Percentiles rank a stretch among this genome's conserved stretches.
Conservation (phyloP, 23 red algal species). For the Agarophyton chilense region DNA sequence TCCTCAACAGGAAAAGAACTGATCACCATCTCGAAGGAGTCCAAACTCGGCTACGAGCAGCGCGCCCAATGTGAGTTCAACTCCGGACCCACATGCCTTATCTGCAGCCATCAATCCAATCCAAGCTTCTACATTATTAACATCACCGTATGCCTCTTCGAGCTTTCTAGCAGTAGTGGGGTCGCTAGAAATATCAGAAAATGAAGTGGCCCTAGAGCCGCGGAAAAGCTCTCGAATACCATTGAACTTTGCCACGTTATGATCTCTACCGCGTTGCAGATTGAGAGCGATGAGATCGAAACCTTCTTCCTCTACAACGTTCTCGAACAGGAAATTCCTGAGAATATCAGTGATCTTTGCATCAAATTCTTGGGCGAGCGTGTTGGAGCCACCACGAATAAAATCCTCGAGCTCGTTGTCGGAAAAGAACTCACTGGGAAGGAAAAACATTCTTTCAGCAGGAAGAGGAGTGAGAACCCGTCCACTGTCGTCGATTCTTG, state of each 20-base stretch:
- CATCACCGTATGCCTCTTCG: constrained; percentile 25
- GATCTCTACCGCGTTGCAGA: constrained; percentile 51
- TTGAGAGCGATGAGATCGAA: constrained; percentile 68
- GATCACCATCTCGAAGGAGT: constrained; percentile 54
- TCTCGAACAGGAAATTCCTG: constrained; percentile 66
- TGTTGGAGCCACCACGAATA: constrained; percentile 12
- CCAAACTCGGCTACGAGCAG: constrained; percentile 20
- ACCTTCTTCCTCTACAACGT: constrained; percentile 43
- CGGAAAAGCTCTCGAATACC: constrained; percentile 11
- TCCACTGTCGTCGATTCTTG: neutral
- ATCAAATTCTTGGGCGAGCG: constrained; percentile 63
- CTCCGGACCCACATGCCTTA: neutral
- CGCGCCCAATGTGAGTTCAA: constrained; percentile 21
- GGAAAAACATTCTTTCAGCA: constrained; percentile 58
- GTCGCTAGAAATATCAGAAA: constrained; percentile 38
- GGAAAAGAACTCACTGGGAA: neutral
- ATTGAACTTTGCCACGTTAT: constrained; percentile 58
- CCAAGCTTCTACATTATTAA: constrained; percentile 35
- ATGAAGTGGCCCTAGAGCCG: neutral
- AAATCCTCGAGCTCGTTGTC: constrained; percentile 31
- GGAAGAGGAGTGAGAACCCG: neutral
- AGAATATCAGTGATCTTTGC: constrained; percentile 22
- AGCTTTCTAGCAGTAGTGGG: neutral
- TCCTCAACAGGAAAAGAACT: constrained; percentile 47
- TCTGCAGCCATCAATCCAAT: constrained; percentile 42